A percentile compares a stretch with the other conserved stretches of the same genome.
Conservation (phyloP, 139 green algal species). For the Tetradesmus obliquus region DNA sequence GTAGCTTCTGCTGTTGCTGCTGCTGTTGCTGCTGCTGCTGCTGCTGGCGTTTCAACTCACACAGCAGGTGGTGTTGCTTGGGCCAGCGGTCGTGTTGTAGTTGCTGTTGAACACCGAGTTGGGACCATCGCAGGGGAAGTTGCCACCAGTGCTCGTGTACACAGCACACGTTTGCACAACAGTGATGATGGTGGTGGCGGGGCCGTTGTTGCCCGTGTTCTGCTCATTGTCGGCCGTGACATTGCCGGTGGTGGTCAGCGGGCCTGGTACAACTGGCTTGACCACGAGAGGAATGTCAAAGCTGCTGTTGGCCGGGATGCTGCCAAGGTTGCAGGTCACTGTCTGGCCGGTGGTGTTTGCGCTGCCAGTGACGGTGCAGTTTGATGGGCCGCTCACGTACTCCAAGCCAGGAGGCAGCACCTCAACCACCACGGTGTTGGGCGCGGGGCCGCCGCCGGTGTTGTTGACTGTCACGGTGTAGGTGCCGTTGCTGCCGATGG, state of each 20-base stretch:
- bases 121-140: neutral
- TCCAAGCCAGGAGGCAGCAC: too few relatives aligned
- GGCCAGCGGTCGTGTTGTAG: neutral
- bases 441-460: too few relatives aligned
- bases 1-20: too few relatives aligned
- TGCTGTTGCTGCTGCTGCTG: too few relatives aligned
- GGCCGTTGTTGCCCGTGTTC: neutral
- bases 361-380: too few relatives aligned
- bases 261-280: too few relatives aligned
- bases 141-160: neutral
- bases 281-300: neutral
- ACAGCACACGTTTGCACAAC: neutral
- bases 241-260: neutral
- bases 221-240: neutral
- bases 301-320: neutral
- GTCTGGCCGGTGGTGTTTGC: neutral
- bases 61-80: neutral
- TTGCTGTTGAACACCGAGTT: neutral
- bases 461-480: neutral
- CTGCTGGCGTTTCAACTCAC: too few relatives aligned
- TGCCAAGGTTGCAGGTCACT: neutral
- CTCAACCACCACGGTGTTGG: too few relatives aligned
- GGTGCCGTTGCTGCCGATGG: neutral
- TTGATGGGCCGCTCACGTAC: neutral
- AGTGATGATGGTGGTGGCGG: neutral